These are phyloP conservation scores for Solanum etuberosum DNA, from an alignment of 257 asterid genomes.

Conservation along the genomic window DNA sequence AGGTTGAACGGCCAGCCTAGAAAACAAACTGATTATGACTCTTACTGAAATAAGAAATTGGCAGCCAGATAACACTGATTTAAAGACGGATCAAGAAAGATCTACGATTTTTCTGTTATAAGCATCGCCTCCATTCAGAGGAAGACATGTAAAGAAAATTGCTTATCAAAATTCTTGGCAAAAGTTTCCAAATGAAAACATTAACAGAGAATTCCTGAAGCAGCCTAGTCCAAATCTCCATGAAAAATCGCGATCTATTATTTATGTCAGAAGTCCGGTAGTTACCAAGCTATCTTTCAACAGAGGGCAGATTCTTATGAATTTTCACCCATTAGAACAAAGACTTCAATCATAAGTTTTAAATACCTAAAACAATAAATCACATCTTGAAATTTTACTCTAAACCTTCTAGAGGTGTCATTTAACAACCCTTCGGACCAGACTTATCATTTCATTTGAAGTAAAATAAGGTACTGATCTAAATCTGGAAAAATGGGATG, in stretches of 20 bases:
- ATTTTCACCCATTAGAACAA: neutral
- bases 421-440: neutral
- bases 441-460: neutral
- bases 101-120: neutral
- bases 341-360: neutral
- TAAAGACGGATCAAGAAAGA: neutral
- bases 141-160: neutral
- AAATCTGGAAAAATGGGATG: neutral
- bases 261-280: neutral
- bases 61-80: neutral
- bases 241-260: neutral
- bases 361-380: neutral
- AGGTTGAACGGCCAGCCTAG: constrained; percentile 95
- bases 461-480: neutral
- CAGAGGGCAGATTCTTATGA: neutral
- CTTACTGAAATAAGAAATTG: neutral
- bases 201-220: neutral
- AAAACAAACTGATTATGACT: constrained; percentile 7
- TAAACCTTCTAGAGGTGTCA: neutral
- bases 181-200: neutral
- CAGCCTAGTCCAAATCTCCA: neutral
- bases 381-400: neutral
- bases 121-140: neutral
- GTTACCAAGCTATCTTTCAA: neutral
- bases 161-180: neutral